Evolutionary conservation across 768 basidiomycete genomes (phyloP).

Genomic region (Leccinellum luteum): DNA sequence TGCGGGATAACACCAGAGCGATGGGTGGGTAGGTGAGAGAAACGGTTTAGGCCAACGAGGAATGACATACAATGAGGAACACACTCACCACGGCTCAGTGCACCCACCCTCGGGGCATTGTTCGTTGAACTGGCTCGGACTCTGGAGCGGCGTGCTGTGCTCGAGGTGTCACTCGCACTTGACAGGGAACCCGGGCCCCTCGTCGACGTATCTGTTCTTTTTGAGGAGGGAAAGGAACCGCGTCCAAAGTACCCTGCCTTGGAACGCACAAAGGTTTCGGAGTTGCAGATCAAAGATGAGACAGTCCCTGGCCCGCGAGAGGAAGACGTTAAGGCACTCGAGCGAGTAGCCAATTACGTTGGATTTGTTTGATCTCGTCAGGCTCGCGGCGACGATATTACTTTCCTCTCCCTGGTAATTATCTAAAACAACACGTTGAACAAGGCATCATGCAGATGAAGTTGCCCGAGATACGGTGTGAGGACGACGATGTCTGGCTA

Average conservation of each 20-base stretch:
- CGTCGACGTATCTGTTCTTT: neutral
- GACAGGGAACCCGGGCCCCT: slow-evolving; percentile 52
- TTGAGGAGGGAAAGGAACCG: slow-evolving; percentile 7
- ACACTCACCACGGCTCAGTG: slow-evolving; percentile 49
- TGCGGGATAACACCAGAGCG: no score
- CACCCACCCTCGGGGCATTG: slow-evolving; percentile 65
- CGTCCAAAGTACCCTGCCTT: slow-evolving; percentile 11
- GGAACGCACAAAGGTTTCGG: slow-evolving; percentile 13
- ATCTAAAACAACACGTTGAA: slow-evolving; percentile 38
- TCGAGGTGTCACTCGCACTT: slow-evolving; percentile 53
- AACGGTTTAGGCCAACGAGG: no score
- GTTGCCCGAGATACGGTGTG: slow-evolving; percentile 68
- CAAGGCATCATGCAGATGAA: slow-evolving; percentile 46
- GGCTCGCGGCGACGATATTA: slow-evolving; percentile 58
- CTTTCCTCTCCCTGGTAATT: slow-evolving; percentile 79
- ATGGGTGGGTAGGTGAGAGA: no score
- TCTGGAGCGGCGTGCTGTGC: slow-evolving; percentile 34
- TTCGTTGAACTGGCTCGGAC: slow-evolving; percentile 47
- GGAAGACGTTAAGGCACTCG: slow-evolving; percentile 66
- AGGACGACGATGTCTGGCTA: slow-evolving; percentile 61
- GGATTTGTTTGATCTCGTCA: slow-evolving; percentile 57
- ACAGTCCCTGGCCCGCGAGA: slow-evolving; percentile 64
- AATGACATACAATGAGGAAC: no score
- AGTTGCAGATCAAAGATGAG: slow-evolving; percentile 67
- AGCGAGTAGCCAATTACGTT: slow-evolving; percentile 63